Percentiles rank a stretch among this genome's conserved stretches.
These are phyloP conservation scores for Diplosphaera chodatii DNA, from an alignment of 139 green algal genomes.

Conservation along the genomic window DNA sequence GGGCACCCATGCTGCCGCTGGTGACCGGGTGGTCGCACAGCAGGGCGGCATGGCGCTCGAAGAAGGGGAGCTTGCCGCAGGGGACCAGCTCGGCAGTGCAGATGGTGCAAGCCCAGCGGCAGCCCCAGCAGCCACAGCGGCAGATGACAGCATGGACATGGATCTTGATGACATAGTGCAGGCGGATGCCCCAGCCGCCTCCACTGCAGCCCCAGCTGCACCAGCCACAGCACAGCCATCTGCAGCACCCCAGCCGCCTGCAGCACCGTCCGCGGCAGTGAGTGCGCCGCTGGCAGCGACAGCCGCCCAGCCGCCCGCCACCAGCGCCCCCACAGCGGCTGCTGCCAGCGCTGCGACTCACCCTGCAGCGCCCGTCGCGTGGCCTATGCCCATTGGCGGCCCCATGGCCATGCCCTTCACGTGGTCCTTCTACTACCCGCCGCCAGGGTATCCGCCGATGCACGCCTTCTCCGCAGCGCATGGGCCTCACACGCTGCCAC, in stretches of 20 bases:
- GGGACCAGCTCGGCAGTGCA: neutral
- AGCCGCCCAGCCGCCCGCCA: neutral
- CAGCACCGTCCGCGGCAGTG: no score
- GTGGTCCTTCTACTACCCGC: conserved; percentile 1
- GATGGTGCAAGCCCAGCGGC: neutral
- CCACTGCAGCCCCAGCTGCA: neutral
- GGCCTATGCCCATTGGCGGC: neutral
- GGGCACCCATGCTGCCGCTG: no score
- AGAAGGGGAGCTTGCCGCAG: neutral
- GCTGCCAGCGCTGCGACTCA: neutral
- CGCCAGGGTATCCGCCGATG: neutral
- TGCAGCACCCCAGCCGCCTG: neutral
- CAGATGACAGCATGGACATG: neutral
- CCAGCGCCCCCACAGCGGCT: neutral
- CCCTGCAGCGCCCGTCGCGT: neutral
- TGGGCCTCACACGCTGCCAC: neutral
- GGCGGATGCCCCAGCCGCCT: neutral
- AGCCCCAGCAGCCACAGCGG: neutral
- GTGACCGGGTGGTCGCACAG: neutral
- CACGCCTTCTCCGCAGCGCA: neutral
- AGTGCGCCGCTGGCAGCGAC: neutral
- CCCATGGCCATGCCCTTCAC: neutral
- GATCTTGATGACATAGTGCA: neutral
- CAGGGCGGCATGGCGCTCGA: neutral
- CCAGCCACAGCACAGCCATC: neutral